These are phyloP conservation scores for Lanmaoa rubissima DNA, from an alignment of 768 basidiomycete genomes.

Conservation along the genomic window DNA sequence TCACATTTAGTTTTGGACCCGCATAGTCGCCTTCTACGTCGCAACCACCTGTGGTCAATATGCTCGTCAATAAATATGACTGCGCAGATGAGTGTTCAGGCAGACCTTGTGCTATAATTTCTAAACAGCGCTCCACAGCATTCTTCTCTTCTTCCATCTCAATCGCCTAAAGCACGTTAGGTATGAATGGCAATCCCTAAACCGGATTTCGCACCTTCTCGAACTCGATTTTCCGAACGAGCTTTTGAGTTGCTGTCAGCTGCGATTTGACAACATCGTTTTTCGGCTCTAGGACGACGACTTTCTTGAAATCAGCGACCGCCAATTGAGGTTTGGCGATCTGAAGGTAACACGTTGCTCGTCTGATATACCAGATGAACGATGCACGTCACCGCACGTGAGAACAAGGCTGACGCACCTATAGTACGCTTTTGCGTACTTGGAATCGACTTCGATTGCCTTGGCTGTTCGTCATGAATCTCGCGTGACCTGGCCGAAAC, in stretches of 20 bases:
- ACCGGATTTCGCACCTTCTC: conserved; percentile 62
- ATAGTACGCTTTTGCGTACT: conserved; percentile 89
- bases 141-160: conserved; percentile 87
- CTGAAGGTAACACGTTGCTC: conserved; percentile 89
- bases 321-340: conserved; percentile 86
- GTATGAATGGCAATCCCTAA: not conserved
- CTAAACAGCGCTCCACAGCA: conserved; percentile 68
- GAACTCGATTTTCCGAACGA: conserved; percentile 86
- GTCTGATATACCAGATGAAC: conserved; percentile 41
- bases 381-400: not conserved
- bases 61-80: conserved; percentile 3
- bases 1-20: conserved; percentile 67
- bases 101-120: conserved; percentile 78
- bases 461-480: conserved; percentile 47
- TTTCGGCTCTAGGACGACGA: conserved; percentile 78
- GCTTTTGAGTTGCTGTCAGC: conserved; percentile 85
- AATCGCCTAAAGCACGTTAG: conserved; percentile 62
- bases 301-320: conserved; percentile 83
- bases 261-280: conserved; percentile 81
- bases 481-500: conserved; percentile 11
- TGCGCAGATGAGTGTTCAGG: not conserved
- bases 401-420: conserved; percentile 44
- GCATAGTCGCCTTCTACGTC: conserved; percentile 69
- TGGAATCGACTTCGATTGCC: conserved; percentile 85
- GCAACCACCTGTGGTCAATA: conserved; percentile 61